Conservation (phyloP, 2,329 filamentous ascomycete species). For the Botryotinia convoluta region DNA sequence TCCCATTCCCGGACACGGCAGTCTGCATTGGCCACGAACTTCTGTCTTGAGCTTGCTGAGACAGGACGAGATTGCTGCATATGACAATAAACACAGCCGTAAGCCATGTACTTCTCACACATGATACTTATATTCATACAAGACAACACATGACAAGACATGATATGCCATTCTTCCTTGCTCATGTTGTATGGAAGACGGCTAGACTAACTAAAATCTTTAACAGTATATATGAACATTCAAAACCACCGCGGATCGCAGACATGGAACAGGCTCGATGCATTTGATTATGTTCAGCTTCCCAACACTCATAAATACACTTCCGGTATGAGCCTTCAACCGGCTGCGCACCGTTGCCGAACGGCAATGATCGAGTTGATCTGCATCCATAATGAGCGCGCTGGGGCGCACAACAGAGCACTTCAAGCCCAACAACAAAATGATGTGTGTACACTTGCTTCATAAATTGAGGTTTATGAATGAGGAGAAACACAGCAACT, state of each 20-base stretch:
- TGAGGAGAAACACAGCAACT: not conserved
- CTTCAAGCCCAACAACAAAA: not conserved
- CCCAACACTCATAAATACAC: not conserved
- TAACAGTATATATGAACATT: not conserved
- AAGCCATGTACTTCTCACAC: not conserved
- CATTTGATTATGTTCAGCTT: not conserved
- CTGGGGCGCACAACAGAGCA: not conserved
- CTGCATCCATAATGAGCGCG: not conserved
- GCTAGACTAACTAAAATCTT: not conserved
- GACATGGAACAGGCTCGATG: not conserved
- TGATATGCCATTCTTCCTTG: not conserved
- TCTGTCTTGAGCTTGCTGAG: not conserved
- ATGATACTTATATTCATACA: not conserved
- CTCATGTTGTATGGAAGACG: not conserved
- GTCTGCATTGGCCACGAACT: accelerated
- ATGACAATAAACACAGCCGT: not conserved
- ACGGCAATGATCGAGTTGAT: not conserved
- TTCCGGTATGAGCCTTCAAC: accelerated
- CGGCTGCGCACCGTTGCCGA: not conserved
- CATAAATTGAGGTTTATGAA: not conserved
- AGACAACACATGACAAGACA: not conserved
- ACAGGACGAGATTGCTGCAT: not conserved
- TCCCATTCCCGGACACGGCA: accelerated
- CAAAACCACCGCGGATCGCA: not conserved
- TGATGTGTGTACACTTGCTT: not conserved